phyloP scores from a whole-genome alignment of 495 filamentous ascomycete species.

The Rhypophila decipiens region DNA sequence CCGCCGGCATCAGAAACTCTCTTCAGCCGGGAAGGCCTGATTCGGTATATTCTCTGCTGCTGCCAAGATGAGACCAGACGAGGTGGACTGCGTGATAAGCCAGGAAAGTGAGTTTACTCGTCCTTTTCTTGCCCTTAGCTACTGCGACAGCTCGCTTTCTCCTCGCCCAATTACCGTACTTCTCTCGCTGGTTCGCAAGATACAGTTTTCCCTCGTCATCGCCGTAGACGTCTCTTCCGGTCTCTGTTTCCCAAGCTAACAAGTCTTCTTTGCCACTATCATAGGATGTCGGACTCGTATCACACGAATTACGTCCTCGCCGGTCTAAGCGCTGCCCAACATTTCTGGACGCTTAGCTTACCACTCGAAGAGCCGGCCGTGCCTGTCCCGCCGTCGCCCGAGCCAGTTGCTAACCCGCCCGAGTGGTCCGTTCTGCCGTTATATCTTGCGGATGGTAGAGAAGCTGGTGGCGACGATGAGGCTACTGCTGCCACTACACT shows the following conservation, averaged over 20 bases:
- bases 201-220: too few relatives aligned
- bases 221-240: too few relatives aligned
- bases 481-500: too few relatives aligned
- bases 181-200: too few relatives aligned
- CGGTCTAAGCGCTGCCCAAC: slow-evolving; percentile 75
- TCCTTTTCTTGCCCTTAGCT: too few relatives aligned
- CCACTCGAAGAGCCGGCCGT: too few relatives aligned
- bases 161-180: too few relatives aligned
- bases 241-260: background rate
- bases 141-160: too few relatives aligned
- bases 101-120: slow-evolving; percentile 66
- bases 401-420: slow-evolving; percentile 11
- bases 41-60: slow-evolving; percentile 81
- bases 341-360: slow-evolving; percentile 65
- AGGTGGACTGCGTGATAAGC: slow-evolving; percentile 91
- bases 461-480: slow-evolving; percentile 38
- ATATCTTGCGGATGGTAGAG: too few relatives aligned
- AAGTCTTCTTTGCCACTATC: background rate
- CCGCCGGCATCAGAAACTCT: slow-evolving; percentile 32
- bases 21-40: slow-evolving; percentile 78
- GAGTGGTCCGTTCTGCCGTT: slow-evolving; percentile 53
- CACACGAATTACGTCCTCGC: slow-evolving; percentile 87
- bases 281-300: slow-evolving; percentile 74
- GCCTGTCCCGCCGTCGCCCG: slow-evolving; percentile 12
- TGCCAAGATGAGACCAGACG: slow-evolving; percentile 62